Evolutionary conservation across 1,139 yeast species (phyloP).

Genomic region (Saccharomycopsis hybrid): DNA sequence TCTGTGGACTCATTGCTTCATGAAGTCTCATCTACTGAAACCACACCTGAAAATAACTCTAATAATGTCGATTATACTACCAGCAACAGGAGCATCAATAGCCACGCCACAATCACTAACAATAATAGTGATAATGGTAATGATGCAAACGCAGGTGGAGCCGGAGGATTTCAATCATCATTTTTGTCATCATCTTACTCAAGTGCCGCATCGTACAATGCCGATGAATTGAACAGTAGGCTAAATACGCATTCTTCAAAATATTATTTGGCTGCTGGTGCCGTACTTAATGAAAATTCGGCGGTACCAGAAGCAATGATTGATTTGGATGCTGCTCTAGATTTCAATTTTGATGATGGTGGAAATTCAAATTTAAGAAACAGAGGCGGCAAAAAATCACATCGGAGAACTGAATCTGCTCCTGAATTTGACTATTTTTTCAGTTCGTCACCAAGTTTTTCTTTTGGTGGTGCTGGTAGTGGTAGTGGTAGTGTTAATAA

Average conservation of each 20-base stretch:
- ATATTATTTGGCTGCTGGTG: constrained; percentile 13
- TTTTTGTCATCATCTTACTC: background rate
- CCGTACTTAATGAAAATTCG: constrained; percentile 28
- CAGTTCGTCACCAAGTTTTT: constrained; percentile 21
- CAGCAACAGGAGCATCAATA: background rate
- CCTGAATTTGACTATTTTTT: constrained; percentile 35
- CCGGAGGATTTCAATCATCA: too few species aligned
- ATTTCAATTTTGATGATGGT: constrained; percentile 28
- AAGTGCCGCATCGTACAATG: background rate
- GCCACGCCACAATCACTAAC: too few species aligned
- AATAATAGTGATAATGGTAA: background rate
- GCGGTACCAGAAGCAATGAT: constrained; percentile 58
- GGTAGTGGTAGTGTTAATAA: background rate
- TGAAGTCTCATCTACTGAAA: constrained; percentile 24
- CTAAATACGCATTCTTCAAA: constrained; percentile 17
- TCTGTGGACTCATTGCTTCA: constrained; percentile 20
- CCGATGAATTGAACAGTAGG: constrained; percentile 14
- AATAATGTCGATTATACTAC: background rate
- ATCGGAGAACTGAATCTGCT: constrained; percentile 44
- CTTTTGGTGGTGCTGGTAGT: constrained; percentile 1
- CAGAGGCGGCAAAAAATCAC: constrained; percentile 23
- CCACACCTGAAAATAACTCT: constrained; percentile 26
- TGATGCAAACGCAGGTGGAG: background rate
- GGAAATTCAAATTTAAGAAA: constrained; percentile 14
- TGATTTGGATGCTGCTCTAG: constrained; percentile 54